Evolutionary conservation across 2,329 filamentous ascomycete genomes (phyloP).

Genomic region (Penicillium sclerotiorum): DNA sequence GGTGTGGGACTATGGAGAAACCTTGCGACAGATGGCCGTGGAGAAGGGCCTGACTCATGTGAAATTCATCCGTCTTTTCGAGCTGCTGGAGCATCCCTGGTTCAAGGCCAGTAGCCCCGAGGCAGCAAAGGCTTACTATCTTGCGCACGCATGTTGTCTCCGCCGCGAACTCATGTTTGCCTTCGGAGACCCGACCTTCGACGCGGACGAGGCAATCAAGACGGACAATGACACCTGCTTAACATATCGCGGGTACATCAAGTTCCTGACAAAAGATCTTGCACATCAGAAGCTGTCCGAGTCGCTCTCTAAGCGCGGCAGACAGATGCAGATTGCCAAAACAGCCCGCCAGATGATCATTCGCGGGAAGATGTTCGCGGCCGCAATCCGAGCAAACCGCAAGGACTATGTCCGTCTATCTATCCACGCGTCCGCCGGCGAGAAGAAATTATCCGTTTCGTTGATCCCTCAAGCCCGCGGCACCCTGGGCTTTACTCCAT

Average conservation of each 20-base stretch:
- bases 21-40: constrained; percentile 39
- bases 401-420: constrained; percentile 33
- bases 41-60: constrained; percentile 36
- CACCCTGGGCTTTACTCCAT: constrained; percentile 32
- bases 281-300: constrained; percentile 20
- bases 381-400: constrained; percentile 30
- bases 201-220: constrained; percentile 29
- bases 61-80: constrained; percentile 42
- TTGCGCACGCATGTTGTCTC: constrained; percentile 29
- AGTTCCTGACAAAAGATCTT: constrained; percentile 31
- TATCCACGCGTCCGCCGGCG: constrained; percentile 32
- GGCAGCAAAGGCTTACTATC: constrained; percentile 26
- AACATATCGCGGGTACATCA: constrained; percentile 33
- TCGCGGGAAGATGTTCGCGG: constrained; percentile 32
- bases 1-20: constrained; percentile 46
- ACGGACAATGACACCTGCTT: constrained; percentile 31
- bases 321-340: constrained; percentile 21
- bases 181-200: constrained; percentile 30
- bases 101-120: constrained; percentile 20
- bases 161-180: constrained; percentile 28
- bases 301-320: constrained; percentile 20
- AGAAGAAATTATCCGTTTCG: constrained; percentile 30
- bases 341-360: constrained; percentile 31
- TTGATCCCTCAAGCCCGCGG: constrained; percentile 28
- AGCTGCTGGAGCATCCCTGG: constrained; percentile 37